Evolutionary conservation across 2,329 filamentous ascomycete genomes (phyloP), one percentile per base, ranked within the genome.

Genomic region (Verticillium tricorpus): DNA sequence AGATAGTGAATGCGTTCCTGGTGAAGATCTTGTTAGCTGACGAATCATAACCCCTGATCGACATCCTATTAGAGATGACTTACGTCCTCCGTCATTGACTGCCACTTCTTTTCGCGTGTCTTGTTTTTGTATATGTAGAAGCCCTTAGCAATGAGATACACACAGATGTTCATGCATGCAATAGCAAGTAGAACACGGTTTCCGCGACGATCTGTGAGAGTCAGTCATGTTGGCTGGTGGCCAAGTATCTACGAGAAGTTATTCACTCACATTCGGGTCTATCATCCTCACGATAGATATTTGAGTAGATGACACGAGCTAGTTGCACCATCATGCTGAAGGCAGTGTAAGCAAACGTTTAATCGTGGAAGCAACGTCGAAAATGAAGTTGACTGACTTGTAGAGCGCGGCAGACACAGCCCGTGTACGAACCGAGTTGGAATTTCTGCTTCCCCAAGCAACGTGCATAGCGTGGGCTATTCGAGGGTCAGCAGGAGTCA

Each of bases 381-480:
- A n/a, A n/a, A 1, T 1, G 17, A 14, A 32, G 9, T 2, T 25
- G 12, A 40, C 60, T 11, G 37, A 64, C 62, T 88, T 89, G 69
- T 88, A 89, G n/a, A 85, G 73, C 0, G 85, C 86, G 0, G 85
- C 82, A 0, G 85, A 84, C 1, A 90, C 85, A 1, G 87, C 85
- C 7, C 87, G 77, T 6, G 83, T 85, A 12, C 86, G 78, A 11
- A 90, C 85, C 1, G 82, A 79, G 64, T 87, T 86, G 2, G 85
- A 82, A 68, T 89, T 90, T 58, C 83, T 76, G 1, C 77, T 79
- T 65, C 77, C 78, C 78, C 79, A 82, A 25, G 70, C 77, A 3
- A 81, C 80, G 64, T 81, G 78, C 40, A 83, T 80, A 0, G 80
- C 76, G 61, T 83, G 79, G 2, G 77, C 74, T 75, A 22, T 59